A percentile compares a stretch with the other conserved stretches of the same genome.
Evolutionary conservation across 208 protist genomes (phyloP).

Genomic region (Leishmania major): DNA sequence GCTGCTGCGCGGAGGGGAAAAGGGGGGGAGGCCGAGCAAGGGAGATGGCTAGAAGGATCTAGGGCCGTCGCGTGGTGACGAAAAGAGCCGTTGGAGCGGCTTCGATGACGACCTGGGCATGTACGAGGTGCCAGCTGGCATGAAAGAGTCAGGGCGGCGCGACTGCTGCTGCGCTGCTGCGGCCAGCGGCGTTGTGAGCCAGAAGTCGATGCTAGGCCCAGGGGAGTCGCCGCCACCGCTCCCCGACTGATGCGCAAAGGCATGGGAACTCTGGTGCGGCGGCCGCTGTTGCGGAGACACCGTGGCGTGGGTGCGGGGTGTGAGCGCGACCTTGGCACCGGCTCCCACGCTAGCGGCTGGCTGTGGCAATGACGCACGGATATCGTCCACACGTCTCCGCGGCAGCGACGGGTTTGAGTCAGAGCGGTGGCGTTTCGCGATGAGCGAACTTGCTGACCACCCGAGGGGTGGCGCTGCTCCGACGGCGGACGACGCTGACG

Average conservation of each 20-base stretch:
- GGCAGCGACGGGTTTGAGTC: conserved; percentile 1
- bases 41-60: background rate
- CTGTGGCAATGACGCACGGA: background rate
- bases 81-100: conserved; percentile 5
- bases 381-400: background rate
- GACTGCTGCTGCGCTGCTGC: background rate
- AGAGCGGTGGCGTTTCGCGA: conserved; percentile 39
- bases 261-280: background rate
- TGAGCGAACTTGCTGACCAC: conserved; percentile 53
- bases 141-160: background rate
- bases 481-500: background rate
- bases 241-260: background rate
- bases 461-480: conserved; percentile 43
- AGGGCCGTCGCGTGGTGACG: background rate
- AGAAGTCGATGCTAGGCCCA: background rate
- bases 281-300: conserved; percentile 13
- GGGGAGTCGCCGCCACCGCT: conserved; percentile 9
- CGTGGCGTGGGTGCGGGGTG: conserved; percentile 18
- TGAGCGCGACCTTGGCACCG: background rate
- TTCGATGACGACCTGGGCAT: background rate
- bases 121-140: background rate
- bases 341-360: background rate
- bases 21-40: background rate
- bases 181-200: background rate
- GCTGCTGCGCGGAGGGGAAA: background rate